Conservation (phyloP, 179 eudicot species). For the Camellia oleifera region DNA sequence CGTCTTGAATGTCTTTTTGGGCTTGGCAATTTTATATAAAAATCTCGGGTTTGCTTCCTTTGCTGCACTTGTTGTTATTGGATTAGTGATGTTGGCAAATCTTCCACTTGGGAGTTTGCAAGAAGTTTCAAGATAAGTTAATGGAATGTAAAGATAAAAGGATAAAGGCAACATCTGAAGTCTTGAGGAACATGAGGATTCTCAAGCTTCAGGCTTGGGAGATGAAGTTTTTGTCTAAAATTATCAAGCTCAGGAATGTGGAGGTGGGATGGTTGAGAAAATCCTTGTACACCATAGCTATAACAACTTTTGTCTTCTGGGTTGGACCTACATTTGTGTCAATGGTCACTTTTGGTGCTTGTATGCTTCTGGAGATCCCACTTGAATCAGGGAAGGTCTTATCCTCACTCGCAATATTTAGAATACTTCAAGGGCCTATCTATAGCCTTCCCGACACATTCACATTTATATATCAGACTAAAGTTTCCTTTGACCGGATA, state of each 20-base stretch:
- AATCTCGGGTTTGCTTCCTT: slow-evolving; percentile 64
- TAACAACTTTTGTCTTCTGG: slow-evolving; percentile 52
- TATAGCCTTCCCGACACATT: slow-evolving; percentile 57
- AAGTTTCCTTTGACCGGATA: slow-evolving; percentile 72
- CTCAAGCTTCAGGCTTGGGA: slow-evolving; percentile 92
- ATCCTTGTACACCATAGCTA: slow-evolving; percentile 37
- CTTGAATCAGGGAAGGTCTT: slow-evolving; percentile 70
- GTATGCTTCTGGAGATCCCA: slow-evolving; percentile 61
- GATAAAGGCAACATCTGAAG: slow-evolving; percentile 75
- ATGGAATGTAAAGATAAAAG: slow-evolving; percentile 74
- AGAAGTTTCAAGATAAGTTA: slow-evolving; percentile 52
- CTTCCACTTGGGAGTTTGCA: slow-evolving; percentile 50
- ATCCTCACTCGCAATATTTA: slow-evolving; percentile 67
- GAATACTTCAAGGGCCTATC: slow-evolving; percentile 66
- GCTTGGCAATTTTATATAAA: slow-evolving; percentile 52
- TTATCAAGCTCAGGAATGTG: slow-evolving; percentile 43
- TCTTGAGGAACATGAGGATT: slow-evolving; percentile 73
- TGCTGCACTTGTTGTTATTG: slow-evolving; percentile 46
- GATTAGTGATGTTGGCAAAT: slow-evolving; percentile 51
- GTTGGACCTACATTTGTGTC: slow-evolving; percentile 62
- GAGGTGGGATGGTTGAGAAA: slow-evolving; percentile 69
- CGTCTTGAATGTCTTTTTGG: slow-evolving; percentile 48
- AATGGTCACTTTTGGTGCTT: slow-evolving; percentile 53
- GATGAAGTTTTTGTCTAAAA: slow-evolving; percentile 64
- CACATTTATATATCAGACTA: slow-evolving; percentile 56